phyloP scores from a whole-genome alignment of 371 early-diverging fungal genomes.

The Syncephalastrum contaminatum region DNA sequence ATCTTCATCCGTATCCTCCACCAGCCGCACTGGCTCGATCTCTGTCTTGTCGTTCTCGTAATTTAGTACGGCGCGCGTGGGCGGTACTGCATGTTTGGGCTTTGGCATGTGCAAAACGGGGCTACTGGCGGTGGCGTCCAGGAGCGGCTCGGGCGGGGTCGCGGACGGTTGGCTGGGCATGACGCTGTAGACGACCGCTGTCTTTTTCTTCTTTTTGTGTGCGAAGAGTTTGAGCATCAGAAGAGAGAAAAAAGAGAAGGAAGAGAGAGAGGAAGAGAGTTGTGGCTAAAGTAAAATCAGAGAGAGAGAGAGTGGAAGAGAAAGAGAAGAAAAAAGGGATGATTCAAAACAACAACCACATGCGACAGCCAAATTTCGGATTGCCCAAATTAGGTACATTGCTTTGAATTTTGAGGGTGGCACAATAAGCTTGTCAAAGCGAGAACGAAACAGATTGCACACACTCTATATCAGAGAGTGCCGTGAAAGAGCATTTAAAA shows the following conservation, averaged over 20 bases:
- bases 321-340: constrained; percentile 10
- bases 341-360: neutral
- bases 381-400: too few relatives aligned
- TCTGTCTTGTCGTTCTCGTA: constrained; percentile 16
- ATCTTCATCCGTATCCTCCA: too few relatives aligned
- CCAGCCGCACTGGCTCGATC: neutral
- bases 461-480: too few relatives aligned
- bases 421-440: too few relatives aligned
- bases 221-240: constrained; percentile 14
- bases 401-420: too few relatives aligned
- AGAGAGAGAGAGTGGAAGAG: neutral
- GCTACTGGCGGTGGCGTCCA: constrained; percentile 3
- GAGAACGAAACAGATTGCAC: too few relatives aligned
- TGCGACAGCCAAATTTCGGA: too few relatives aligned
- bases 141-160: neutral
- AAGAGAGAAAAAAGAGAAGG: neutral
- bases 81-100: constrained; percentile 15
- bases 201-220: constrained; percentile 14
- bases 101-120: constrained; percentile 18
- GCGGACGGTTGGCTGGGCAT: neutral
- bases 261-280: neutral
- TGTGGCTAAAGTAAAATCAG: neutral
- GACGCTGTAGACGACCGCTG: neutral
- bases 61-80: constrained; percentile 12
- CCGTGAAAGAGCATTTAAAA: too few relatives aligned